These are phyloP conservation scores for Colletotrichum lini DNA, from an alignment of 2,329 filamentous ascomycete genomes.

Conservation along the genomic window DNA sequence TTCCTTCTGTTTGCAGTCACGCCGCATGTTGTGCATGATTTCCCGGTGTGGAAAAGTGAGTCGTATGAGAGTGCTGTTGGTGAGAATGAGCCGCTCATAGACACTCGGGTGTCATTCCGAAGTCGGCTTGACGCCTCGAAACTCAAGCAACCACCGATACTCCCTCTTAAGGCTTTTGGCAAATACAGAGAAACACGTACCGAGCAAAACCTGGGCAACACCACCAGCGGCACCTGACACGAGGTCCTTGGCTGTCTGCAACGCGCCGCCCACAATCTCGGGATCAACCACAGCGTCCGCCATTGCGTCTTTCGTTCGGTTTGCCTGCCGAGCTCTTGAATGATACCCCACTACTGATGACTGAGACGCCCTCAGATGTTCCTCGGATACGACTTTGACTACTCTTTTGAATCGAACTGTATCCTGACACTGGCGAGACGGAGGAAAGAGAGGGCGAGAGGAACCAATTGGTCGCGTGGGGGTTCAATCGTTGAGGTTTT, in stretches of 20 bases:
- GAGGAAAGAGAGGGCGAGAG: neutral
- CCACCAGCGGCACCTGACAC: slow-evolving; percentile 92
- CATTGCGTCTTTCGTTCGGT: slow-evolving; percentile 23
- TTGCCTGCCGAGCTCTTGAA: slow-evolving; percentile 11
- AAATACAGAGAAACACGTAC: slow-evolving; percentile 64
- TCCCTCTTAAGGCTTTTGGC: neutral
- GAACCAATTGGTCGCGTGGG: slow-evolving; percentile 1
- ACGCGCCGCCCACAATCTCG: slow-evolving; percentile 49
- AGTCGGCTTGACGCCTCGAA: slow-evolving; percentile 84
- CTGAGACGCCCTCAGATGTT: neutral
- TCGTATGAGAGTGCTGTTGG: slow-evolving; percentile 72
- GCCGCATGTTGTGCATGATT: too few relatives aligned
- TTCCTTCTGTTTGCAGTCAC: accelerated
- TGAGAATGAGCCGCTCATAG: slow-evolving; percentile 75
- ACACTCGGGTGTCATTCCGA: slow-evolving; percentile 98
- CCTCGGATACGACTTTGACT: neutral
- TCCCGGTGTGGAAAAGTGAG: neutral
- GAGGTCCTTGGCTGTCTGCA: slow-evolving; percentile 87
- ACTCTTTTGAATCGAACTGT: too few relatives aligned
- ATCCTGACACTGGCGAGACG: neutral
- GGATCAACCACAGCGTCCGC: slow-evolving; percentile 38
- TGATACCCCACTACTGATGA: slow-evolving; percentile 33
- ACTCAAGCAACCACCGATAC: slow-evolving; percentile 19
- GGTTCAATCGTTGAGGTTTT: neutral
- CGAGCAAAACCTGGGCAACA: slow-evolving; percentile 92